Conservation (phyloP, 495 filamentous ascomycete species). For the Hypoxylon intermedium region DNA sequence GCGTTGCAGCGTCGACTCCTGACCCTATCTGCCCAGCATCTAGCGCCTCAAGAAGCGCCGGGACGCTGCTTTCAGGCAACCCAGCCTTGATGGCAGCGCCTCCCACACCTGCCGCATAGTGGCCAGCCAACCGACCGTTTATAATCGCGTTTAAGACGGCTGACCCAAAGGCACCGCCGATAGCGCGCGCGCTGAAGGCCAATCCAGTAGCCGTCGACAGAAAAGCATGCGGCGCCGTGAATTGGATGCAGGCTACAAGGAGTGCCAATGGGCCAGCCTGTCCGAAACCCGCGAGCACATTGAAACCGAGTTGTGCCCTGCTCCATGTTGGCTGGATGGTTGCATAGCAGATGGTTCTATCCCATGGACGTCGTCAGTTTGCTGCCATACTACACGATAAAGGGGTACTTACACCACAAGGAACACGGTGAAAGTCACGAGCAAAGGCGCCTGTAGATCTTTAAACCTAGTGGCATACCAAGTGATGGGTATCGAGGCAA, state of each 20-base stretch:
- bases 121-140: slow-evolving; percentile 52
- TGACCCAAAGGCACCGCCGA: slow-evolving; percentile 62
- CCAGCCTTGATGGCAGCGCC: slow-evolving; percentile 51
- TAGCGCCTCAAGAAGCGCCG: slow-evolving; percentile 46
- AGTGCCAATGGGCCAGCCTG: slow-evolving; percentile 59
- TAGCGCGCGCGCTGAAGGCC: slow-evolving; percentile 60
- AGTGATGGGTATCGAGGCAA: slow-evolving; percentile 51
- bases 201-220: slow-evolving; percentile 63
- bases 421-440: slow-evolving; percentile 57
- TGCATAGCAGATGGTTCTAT: slow-evolving; percentile 55
- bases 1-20: slow-evolving; percentile 45
- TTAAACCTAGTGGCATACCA: slow-evolving; percentile 59
- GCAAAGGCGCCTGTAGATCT: slow-evolving; percentile 57
- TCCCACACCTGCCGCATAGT: slow-evolving; percentile 48
- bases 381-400: not conserved
- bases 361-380: slow-evolving; percentile 12
- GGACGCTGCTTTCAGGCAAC: slow-evolving; percentile 48
- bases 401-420: slow-evolving; percentile 50
- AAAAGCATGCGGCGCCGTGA: slow-evolving; percentile 61
- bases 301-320: slow-evolving; percentile 55
- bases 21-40: slow-evolving; percentile 41
- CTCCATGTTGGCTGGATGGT: slow-evolving; percentile 55
- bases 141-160: slow-evolving; percentile 63
- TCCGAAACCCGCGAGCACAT: slow-evolving; percentile 58
- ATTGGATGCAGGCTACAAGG: slow-evolving; percentile 60